Evolutionary conservation across 257 asterid species (phyloP).

Genomic region (Solanum tarijense): DNA sequence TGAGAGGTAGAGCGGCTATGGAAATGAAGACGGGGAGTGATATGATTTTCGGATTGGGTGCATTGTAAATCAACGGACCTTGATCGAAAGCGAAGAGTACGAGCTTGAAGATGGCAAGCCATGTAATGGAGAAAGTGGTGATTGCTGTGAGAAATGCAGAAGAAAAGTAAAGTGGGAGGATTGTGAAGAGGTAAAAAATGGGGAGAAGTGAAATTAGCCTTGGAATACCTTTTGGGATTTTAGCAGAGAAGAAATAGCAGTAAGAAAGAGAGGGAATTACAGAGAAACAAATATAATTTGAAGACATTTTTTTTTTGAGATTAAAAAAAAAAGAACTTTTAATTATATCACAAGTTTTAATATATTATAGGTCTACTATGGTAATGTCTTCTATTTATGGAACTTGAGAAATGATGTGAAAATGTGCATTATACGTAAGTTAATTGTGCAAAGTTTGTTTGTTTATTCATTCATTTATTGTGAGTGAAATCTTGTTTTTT

Average conservation of each 20-base stretch:
- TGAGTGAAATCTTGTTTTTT: background rate
- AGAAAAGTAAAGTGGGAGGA: conserved; percentile 26
- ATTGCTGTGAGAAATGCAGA: conserved; percentile 7
- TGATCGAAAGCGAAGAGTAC: conserved; percentile 46
- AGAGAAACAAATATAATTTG: conserved; percentile 1
- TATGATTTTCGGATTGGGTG: background rate
- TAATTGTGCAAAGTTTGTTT: background rate
- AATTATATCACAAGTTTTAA: too few species aligned
- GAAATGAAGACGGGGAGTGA: conserved; percentile 33
- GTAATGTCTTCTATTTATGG: background rate
- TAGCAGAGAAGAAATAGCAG: conserved; percentile 33
- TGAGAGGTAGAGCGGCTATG: conserved; percentile 53
- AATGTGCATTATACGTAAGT: background rate
- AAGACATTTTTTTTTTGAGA: background rate
- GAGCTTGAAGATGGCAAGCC: conserved; percentile 72
- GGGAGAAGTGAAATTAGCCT: conserved; percentile 15
- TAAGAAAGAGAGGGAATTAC: conserved; percentile 23
- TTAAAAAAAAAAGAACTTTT: too few species aligned
- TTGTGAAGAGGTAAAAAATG: conserved; percentile 1
- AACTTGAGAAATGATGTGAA: background rate
- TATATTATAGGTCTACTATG: too few species aligned
- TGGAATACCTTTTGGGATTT: conserved; percentile 17
- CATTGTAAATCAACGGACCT: conserved; percentile 24
- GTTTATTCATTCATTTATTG: background rate
- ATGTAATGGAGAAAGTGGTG: conserved; percentile 48